Base-by-base conservation (phyloP, 768 basidiomycete species). In the Ephemerocybe angulata region DNA sequence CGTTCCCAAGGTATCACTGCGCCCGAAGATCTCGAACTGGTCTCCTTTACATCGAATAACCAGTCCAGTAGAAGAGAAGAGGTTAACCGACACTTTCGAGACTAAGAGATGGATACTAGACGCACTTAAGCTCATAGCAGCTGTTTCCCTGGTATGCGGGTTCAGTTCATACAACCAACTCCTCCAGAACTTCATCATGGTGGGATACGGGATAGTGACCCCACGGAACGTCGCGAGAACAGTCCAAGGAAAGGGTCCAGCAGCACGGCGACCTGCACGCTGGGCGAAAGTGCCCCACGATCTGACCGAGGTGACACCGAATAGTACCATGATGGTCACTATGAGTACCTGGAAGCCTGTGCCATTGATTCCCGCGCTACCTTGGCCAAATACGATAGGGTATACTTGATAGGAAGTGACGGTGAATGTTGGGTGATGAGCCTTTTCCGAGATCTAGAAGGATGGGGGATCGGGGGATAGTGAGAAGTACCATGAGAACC, bases 241-340 rank as follows among this genome's bases (percentile, higher is more conserved):
- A 86, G 67, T 40, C 78, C 73, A 46, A 91, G 57, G 76, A 90
- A 87, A 1, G 91, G 90, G 66, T 89, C 92, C 73, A 86, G 87
- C 53, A 93, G 71, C 5, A 88, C 87, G 10, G 90, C 90, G 54
- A 75, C 77, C 64, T 88, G 84, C 49, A 93, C 79, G 43, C 85
- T 83, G 0, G 92, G 90, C 1, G 85, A 85, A 17, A 92, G 69
- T 1, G 92, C 83, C 19, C 90, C 38, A 95, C 74, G 37, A 90
- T 65, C 61, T 88, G 86, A 25, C 87, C 86, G 35, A 93, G 71
- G 15, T 82, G 25, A 94, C 90, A 55, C 75, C 72, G 56, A 78
- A 76, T 12, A 76, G 65, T 63, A 93, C 80, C 72, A 88, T 80
- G 72, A 91, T 83, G 15, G 91, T 71, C 58, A 83, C 73, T 60